Conservation (phyloP, 2,329 filamentous ascomycete genomes). For the Passalora sequoiae region DNA sequence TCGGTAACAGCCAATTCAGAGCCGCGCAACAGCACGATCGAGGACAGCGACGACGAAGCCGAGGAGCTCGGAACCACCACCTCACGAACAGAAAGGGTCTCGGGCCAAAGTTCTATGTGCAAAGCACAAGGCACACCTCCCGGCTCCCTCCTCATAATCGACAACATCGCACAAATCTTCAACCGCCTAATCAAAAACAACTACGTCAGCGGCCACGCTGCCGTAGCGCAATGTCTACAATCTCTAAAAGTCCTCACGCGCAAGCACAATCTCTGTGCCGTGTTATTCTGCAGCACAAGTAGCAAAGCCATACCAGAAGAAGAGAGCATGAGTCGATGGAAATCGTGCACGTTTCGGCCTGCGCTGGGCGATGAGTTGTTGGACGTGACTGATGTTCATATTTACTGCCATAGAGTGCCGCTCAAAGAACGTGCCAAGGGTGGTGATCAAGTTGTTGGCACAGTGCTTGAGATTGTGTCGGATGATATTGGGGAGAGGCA, state of each 20-base stretch:
- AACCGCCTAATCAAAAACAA: conserved; percentile 28
- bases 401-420: conserved; percentile 38
- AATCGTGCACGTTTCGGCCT: conserved; percentile 35
- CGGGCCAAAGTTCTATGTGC: neutral
- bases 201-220: conserved; percentile 35
- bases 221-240: conserved; percentile 40
- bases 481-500: conserved; percentile 37
- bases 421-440: too few species aligned
- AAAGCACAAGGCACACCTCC: neutral
- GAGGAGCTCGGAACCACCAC: conserved; percentile 36
- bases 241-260: conserved; percentile 38
- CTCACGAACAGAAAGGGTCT: too few species aligned
- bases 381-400: conserved; percentile 37
- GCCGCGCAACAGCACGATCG: conserved; percentile 27
- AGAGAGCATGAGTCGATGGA: conserved; percentile 38
- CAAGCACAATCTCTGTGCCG: conserved; percentile 36
- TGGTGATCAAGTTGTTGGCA: too few species aligned
- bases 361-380: conserved; percentile 36
- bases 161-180: conserved; percentile 28
- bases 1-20: neutral
- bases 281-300: conserved; percentile 13
- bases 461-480: conserved; percentile 41
- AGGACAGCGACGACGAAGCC: conserved; percentile 35
- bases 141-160: conserved; percentile 23
- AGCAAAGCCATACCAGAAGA: conserved; percentile 15